phyloP scores from a whole-genome alignment of 2,329 filamentous ascomycete species.

The Ophiostoma sp. region DNA sequence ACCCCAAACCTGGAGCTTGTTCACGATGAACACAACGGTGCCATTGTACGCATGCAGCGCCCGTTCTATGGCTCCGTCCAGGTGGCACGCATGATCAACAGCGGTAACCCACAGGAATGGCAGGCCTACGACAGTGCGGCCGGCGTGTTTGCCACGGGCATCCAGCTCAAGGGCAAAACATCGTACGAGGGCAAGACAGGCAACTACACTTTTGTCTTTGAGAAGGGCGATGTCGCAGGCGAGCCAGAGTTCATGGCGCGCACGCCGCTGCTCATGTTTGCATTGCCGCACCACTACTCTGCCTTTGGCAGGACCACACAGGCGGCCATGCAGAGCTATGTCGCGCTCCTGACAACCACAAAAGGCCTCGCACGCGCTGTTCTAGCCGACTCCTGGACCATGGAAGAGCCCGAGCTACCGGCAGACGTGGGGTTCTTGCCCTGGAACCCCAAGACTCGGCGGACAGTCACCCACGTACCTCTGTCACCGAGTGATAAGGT shows the following conservation, averaged over 20 bases:
- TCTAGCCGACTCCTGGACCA: constrained; percentile 66
- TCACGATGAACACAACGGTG: constrained; percentile 56
- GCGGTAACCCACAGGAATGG: constrained; percentile 35
- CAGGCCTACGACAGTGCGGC: constrained; percentile 68
- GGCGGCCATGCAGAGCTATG: constrained; percentile 43
- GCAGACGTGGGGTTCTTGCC: constrained; percentile 70
- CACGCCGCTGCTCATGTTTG: constrained; percentile 70
- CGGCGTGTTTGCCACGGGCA: constrained; percentile 65
- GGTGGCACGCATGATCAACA: constrained; percentile 71
- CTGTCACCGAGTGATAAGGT: constrained; percentile 36
- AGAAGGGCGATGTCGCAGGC: constrained; percentile 59
- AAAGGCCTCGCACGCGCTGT: constrained; percentile 76
- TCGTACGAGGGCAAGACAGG: constrained; percentile 53
- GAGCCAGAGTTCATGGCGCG: constrained; percentile 23
- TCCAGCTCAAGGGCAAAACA: constrained; percentile 53
- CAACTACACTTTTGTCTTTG: constrained; percentile 67
- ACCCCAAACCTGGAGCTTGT: constrained; percentile 54
- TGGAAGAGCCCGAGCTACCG: constrained; percentile 68
- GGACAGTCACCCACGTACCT: constrained; percentile 29
- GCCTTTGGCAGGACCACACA: constrained; percentile 60
- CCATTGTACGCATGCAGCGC: constrained; percentile 54
- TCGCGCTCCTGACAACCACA: constrained; percentile 71
- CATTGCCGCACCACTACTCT: constrained; percentile 75
- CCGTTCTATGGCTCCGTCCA: constrained; percentile 77
- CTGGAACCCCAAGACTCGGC: constrained; percentile 55